A percentile compares a stretch with the other conserved stretches of the same genome.
These are phyloP conservation scores for Elsinoe fawcettii DNA, from an alignment of 2,329 filamentous ascomycete species.

Conservation along the genomic window DNA sequence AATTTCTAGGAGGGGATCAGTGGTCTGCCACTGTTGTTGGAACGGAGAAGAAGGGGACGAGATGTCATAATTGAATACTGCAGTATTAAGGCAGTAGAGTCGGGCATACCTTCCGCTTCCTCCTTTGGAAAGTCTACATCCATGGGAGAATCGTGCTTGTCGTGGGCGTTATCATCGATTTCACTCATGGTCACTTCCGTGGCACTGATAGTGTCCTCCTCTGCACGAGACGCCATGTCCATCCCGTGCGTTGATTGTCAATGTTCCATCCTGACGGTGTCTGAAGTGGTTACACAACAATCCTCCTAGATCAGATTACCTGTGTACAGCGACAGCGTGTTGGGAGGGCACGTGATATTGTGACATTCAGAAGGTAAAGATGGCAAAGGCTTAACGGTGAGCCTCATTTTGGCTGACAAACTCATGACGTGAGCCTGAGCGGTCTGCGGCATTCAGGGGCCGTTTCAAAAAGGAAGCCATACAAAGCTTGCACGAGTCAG, in stretches of 20 bases:
- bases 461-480: not conserved
- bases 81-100: no score
- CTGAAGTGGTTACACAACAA: not conserved
- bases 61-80: no score
- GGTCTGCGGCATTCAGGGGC: constrained; percentile 6
- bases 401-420: constrained; percentile 5
- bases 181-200: constrained; percentile 4
- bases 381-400: not conserved
- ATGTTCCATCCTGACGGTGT: constrained; percentile 30
- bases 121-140: constrained; percentile 11
- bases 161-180: not conserved
- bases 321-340: not conserved
- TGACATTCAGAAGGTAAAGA: not conserved
- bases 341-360: not conserved
- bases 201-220: not conserved
- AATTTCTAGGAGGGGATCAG: constrained; percentile 4
- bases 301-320: not conserved
- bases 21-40: not conserved
- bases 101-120: constrained; percentile 8
- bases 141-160: constrained; percentile 15
- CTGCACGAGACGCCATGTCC: constrained; percentile 1
- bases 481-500: constrained; percentile 7
- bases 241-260: constrained; percentile 15
- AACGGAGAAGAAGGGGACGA: no score
- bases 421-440: not conserved